A percentile compares a stretch with the other conserved stretches of the same genome.
phyloP scores from a whole-genome alignment of 805 yeast genomes.

The Yarrowia sp. region DNA sequence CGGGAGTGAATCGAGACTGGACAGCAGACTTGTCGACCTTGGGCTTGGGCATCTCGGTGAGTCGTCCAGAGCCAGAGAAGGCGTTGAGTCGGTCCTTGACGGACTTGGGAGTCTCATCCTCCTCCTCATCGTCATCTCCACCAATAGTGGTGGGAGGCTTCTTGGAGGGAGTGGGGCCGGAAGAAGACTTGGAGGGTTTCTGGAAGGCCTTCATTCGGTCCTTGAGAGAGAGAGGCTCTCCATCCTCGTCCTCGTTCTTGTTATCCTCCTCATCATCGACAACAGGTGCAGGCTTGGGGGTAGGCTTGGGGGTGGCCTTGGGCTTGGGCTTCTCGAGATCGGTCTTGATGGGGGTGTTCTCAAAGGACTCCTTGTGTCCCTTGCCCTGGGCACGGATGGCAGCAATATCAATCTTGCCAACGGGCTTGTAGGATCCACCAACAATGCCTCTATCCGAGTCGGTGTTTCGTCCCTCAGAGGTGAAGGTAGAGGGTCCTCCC shows the following conservation, averaged over 20 bases:
- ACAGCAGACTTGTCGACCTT: constrained; percentile 41
- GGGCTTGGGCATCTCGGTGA: constrained; percentile 62
- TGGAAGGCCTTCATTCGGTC: constrained; percentile 25
- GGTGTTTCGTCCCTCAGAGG: constrained; percentile 28
- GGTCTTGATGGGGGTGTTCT: constrained; percentile 25
- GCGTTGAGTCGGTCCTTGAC: constrained; percentile 37
- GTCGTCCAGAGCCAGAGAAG: constrained; percentile 47
- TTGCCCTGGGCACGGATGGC: constrained; percentile 43
- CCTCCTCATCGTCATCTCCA: constrained; percentile 27
- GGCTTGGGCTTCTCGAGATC: constrained; percentile 18
- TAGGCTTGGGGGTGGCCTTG: constrained; percentile 3
- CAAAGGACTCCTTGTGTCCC: constrained; percentile 27
- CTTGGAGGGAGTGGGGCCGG: not conserved
- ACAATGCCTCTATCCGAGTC: constrained; percentile 58
- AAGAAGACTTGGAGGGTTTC: constrained; percentile 5
- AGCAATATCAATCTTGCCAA: constrained; percentile 56
- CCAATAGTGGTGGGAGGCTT: constrained; percentile 3
- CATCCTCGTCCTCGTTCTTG: not conserved
- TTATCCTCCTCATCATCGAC: not conserved
- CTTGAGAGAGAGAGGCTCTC: constrained; percentile 18
- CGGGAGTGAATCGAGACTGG: constrained; percentile 19
- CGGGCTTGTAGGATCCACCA: constrained; percentile 57
- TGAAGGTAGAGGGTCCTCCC: constrained; percentile 34
- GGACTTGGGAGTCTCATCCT: constrained; percentile 32
- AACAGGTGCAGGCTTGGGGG: constrained; percentile 24